phyloP scores from a whole-genome alignment of 257 asterid species.

The Penstemon newberryi region DNA sequence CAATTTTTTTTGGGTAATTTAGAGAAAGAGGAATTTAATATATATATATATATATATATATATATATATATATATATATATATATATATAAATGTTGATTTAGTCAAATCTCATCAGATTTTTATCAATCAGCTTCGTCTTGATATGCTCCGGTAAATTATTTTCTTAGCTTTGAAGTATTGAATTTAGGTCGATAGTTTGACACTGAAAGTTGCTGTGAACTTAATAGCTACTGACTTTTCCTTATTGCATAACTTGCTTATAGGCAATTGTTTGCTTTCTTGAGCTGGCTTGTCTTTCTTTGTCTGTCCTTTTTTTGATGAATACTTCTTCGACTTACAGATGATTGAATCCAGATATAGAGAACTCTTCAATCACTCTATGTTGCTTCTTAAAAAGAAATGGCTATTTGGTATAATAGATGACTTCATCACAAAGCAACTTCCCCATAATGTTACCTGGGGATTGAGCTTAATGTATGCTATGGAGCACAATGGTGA shows the following conservation, averaged over 20 bases:
- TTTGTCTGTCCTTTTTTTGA: not conserved
- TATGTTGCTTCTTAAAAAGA: slow-evolving; percentile 75
- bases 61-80: no score
- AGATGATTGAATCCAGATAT: slow-evolving; percentile 93
- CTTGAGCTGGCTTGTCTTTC: slow-evolving; percentile 19
- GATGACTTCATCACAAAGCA: slow-evolving; percentile 97
- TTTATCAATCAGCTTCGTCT: not conserved
- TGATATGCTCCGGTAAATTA: not conserved
- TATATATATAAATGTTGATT: slow-evolving; percentile 3
- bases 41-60: no score
- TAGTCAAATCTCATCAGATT: slow-evolving; percentile 9
- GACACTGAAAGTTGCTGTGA: slow-evolving; percentile 11
- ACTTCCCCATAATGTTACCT: slow-evolving; percentile 97
- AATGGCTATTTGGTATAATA: slow-evolving; percentile 85
- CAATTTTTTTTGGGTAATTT: no score
- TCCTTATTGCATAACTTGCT: not conserved
- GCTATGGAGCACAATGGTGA: slow-evolving; percentile 96
- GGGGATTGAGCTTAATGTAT: slow-evolving; percentile 96
- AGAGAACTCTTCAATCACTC: slow-evolving; percentile 79
- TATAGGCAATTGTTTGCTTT: slow-evolving; percentile 1
- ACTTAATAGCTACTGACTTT: slow-evolving; percentile 22
- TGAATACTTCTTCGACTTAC: slow-evolving; percentile 33
- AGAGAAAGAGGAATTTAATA: no score
- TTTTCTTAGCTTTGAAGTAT: slow-evolving; percentile 8
- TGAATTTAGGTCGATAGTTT: not conserved